phyloP scores from a whole-genome alignment of 2,329 filamentous ascomycete genomes.

The Xylariales sp. region DNA sequence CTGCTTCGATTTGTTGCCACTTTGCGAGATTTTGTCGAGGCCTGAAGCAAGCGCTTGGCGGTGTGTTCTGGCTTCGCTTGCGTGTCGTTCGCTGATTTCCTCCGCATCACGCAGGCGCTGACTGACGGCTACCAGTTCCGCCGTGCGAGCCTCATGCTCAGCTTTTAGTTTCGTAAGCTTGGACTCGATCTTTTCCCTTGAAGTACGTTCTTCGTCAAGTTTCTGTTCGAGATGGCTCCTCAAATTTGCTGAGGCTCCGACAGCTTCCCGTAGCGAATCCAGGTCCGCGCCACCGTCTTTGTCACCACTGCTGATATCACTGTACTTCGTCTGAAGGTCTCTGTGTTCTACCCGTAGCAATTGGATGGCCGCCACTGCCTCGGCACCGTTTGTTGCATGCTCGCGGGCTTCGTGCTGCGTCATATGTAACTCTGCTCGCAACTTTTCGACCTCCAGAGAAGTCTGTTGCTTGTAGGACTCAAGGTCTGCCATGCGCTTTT shows the following conservation, averaged over 20 bases:
- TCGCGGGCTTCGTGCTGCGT: constrained; percentile 74
- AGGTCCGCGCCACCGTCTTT: constrained; percentile 69
- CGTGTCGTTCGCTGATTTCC: constrained; percentile 81
- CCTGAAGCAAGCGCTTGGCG: constrained; percentile 77
- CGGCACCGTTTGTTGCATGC: constrained; percentile 70
- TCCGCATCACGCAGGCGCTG: constrained; percentile 80
- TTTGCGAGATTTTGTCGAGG: constrained; percentile 66
- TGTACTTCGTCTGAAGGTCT: constrained; percentile 65
- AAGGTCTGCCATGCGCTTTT: constrained; percentile 77
- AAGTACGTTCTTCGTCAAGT: constrained; percentile 74
- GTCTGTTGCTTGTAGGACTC: constrained; percentile 81
- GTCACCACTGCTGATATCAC: constrained; percentile 61
- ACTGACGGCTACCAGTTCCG: constrained; percentile 70
- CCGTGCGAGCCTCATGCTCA: constrained; percentile 76
- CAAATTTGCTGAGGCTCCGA: constrained; percentile 75
- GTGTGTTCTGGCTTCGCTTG: constrained; percentile 81
- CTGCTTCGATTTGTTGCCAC: constrained; percentile 41
- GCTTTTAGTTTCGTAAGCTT: constrained; percentile 72
- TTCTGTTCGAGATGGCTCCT: constrained; percentile 72
- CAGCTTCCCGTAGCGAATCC: constrained; percentile 69
- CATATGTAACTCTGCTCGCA: constrained; percentile 81
- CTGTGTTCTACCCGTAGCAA: constrained; percentile 83
- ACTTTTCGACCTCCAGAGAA: constrained; percentile 75
- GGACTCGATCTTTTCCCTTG: constrained; percentile 68
- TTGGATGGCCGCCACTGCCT: constrained; percentile 69